Percentiles rank a stretch among this genome's conserved stretches.
phyloP scores from a whole-genome alignment of 768 basidiomycete genomes.

The Tulasnella sp. region DNA sequence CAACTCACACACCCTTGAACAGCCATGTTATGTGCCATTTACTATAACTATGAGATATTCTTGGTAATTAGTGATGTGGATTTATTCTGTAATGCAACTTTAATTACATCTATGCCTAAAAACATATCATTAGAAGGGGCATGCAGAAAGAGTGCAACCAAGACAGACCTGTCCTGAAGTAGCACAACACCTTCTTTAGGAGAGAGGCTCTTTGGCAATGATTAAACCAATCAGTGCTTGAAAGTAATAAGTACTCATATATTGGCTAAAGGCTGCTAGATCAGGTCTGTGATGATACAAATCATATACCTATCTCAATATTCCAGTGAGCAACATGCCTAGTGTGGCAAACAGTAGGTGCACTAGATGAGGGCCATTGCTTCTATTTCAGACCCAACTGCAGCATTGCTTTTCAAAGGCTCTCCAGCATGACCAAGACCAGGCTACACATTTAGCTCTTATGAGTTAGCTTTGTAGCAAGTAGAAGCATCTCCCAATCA shows the following conservation, averaged over 20 bases:
- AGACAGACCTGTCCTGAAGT: slow-evolving; percentile 51
- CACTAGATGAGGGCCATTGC: slow-evolving; percentile 63
- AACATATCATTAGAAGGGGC: slow-evolving; percentile 7
- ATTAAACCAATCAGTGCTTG: background rate
- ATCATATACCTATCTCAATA: slow-evolving; percentile 46
- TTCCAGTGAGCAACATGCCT: background rate
- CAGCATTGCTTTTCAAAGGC: slow-evolving; percentile 45
- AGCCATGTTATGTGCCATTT: slow-evolving; percentile 75
- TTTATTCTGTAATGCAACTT: slow-evolving; percentile 40
- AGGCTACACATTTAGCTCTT: slow-evolving; percentile 62
- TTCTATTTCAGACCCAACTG: slow-evolving; percentile 50
- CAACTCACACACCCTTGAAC: slow-evolving; percentile 70
- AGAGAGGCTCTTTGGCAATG: slow-evolving; percentile 14
- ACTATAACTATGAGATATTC: slow-evolving; percentile 82
- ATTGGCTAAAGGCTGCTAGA: slow-evolving; percentile 52
- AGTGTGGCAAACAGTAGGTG: background rate
- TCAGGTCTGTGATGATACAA: slow-evolving; percentile 55
- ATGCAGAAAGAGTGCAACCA: slow-evolving; percentile 2
- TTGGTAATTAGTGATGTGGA: slow-evolving; percentile 47
- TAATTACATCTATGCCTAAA: slow-evolving; percentile 46
- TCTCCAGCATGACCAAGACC: slow-evolving; percentile 59
- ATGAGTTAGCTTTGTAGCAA: slow-evolving; percentile 74
- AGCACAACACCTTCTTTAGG: slow-evolving; percentile 27
- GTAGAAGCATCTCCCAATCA: slow-evolving; percentile 72
- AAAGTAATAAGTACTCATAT: slow-evolving; percentile 32